Evolutionary conservation across 345 rosid species (phyloP), one percentile per base, ranked within the genome.

Genomic region (Eucalyptus sp.): DNA sequence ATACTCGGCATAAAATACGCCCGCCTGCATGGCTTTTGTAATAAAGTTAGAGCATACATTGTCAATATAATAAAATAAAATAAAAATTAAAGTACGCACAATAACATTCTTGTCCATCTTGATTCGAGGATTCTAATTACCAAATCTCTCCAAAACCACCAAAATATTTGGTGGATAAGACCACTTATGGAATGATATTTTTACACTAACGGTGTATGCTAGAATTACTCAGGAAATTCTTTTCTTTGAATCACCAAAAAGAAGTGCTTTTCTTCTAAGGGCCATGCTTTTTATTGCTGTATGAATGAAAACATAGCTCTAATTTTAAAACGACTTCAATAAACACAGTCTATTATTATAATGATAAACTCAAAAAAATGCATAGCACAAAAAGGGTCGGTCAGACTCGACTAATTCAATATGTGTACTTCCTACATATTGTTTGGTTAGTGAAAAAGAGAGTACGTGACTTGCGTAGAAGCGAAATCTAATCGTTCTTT

Each of bases 71-170:
- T 56, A 22, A 54, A 52, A 33, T 33, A 22, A 9, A 56, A 33
- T 33, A 56, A 15, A 16, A 33, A 51, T 1, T 68, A 33, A 2
- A 18, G 44, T 0, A 56, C 29, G 3, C 62, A 17, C 20, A 33
- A 33, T 33, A 33, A 68, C 13, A 17, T 5, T 68, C 24, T 68
- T 68, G 22, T 68, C 22, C 22, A 18, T 52, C 80, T 68, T 31
- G 44, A 3, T 68, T 5, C 37, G 44, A 17, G 43, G 43, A 68
- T 33, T 33, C 24, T 68, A 68, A 68, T 68, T 17, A 8, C 80
- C 80, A 3, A 68, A 17, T 68, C 80, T 68, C 80, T 68, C 80
- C 20, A 6, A 20, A 3, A 5, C 80, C 13, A 37, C 80, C 44
- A 68, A 17, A 17, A 8, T 17, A 68, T 52, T 0, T 9, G 5